phyloP scores from a whole-genome alignment of 148 eudicot genomes.

The Beta vulgaris region DNA sequence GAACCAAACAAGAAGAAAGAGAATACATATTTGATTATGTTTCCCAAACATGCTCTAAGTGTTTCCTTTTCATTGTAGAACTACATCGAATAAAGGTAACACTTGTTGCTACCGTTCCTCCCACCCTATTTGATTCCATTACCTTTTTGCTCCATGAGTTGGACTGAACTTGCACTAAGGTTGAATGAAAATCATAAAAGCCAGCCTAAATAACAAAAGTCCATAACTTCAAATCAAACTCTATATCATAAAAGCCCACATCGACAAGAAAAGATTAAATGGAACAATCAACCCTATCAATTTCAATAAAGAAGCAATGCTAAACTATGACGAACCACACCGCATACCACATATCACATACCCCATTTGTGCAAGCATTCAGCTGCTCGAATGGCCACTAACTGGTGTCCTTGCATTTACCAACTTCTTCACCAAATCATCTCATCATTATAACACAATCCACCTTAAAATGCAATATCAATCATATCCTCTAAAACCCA shows the following conservation, averaged over 20 bases:
- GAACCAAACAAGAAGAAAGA: no score
- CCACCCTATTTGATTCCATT: no score
- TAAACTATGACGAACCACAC: background rate
- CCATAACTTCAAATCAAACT: no score
- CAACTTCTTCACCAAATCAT: constrained; percentile 1
- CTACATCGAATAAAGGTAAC: no score
- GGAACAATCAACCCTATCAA: background rate
- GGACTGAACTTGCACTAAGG: no score
- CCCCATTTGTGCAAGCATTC: background rate
- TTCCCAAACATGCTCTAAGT: no score
- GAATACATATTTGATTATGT: no score
- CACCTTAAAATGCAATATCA: background rate
- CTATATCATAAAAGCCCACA: background rate
- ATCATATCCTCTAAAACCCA: background rate
- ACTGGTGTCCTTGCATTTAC: background rate
- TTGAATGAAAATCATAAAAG: background rate
- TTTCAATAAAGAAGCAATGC: background rate
- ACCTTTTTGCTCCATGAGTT: no score
- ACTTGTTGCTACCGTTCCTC: no score
- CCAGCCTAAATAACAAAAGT: background rate
- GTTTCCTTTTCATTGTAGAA: no score
- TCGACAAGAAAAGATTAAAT: background rate
- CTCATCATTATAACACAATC: background rate
- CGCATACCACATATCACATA: no score
- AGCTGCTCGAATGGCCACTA: background rate